Conservation (phyloP, 176 grass and related monocot species). For the Musa troglodytarum region DNA sequence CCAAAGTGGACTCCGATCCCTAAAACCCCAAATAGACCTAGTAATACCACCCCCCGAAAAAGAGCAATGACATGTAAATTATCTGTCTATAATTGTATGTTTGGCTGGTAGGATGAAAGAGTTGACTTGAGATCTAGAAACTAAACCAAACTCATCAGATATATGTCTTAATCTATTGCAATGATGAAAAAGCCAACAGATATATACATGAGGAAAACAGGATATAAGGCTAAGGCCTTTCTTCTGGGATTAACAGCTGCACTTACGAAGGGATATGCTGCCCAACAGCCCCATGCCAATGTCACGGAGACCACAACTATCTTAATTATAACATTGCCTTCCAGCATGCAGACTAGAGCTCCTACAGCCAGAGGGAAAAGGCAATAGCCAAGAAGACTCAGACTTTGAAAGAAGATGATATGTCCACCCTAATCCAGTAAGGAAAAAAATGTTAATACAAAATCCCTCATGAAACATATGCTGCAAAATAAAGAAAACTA, state of each 20-base stretch:
- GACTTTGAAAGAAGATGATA: constrained; percentile 97
- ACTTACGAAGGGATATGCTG: constrained; percentile 98
- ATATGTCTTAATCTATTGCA: constrained; percentile 56
- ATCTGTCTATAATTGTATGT: too few relatives aligned
- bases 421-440: constrained; percentile 54
- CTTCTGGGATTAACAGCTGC: constrained; percentile 83
- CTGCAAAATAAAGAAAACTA: too few relatives aligned
- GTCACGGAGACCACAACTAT: constrained; percentile 68
- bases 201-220: constrained; percentile 95
- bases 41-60: too few relatives aligned
- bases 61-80: too few relatives aligned
- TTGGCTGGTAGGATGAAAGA: too few relatives aligned
- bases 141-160: too few relatives aligned
- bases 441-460: too few relatives aligned
- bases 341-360: constrained; percentile 77
- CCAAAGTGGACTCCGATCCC: too few relatives aligned
- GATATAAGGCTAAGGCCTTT: constrained; percentile 88
- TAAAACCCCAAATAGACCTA: too few relatives aligned
- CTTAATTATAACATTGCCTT: constrained; percentile 82
- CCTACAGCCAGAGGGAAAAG: constrained; percentile 82
- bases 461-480: too few relatives aligned
- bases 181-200: constrained; percentile 97
- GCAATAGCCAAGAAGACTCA: constrained; percentile 93
- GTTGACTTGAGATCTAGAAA: too few relatives aligned
- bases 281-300: constrained; percentile 96